A percentile compares a stretch with the other conserved stretches of the same genome.
phyloP scores from a whole-genome alignment of 176 grass and related monocot species.

The Thinopyrum elongatum region DNA sequence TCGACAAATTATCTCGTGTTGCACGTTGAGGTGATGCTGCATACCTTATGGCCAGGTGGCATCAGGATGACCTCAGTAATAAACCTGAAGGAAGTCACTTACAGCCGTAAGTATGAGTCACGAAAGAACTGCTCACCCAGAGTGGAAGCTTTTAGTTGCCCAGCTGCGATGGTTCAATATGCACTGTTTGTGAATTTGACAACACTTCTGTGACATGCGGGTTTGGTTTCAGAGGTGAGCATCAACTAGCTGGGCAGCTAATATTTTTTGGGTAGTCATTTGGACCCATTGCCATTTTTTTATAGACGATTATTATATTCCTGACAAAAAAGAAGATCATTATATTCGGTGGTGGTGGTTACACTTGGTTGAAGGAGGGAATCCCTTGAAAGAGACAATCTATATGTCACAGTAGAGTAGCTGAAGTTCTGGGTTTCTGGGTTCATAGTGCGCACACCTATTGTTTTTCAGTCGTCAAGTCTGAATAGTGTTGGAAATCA shows the following conservation, averaged over 20 bases:
- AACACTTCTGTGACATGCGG: neutral
- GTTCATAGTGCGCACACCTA: neutral
- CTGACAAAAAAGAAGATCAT: neutral
- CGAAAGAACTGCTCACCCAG: neutral
- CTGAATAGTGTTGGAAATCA: neutral
- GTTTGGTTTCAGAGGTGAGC: neutral
- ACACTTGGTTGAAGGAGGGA: neutral
- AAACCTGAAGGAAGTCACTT: neutral
- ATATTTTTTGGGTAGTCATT: neutral
- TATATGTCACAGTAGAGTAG: neutral
- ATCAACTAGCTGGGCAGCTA: neutral
- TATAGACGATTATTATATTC: neutral
- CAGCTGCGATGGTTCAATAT: neutral
- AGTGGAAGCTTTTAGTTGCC: neutral
- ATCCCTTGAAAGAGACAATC: slow-evolving; percentile 6
- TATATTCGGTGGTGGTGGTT: neutral
- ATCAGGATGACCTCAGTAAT: neutral
- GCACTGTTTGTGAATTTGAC: neutral
- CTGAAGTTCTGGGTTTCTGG: neutral
- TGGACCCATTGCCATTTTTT: slow-evolving; percentile 9
- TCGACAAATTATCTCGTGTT: neutral
- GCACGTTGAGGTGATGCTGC: neutral
- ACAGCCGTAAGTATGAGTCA: neutral
- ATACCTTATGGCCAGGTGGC: neutral
- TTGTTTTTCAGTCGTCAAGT: neutral